Evolutionary conservation across 2,329 filamentous ascomycete species (phyloP), one percentile per base, ranked within the genome.

Genomic region (Grosmannia clavigera): DNA sequence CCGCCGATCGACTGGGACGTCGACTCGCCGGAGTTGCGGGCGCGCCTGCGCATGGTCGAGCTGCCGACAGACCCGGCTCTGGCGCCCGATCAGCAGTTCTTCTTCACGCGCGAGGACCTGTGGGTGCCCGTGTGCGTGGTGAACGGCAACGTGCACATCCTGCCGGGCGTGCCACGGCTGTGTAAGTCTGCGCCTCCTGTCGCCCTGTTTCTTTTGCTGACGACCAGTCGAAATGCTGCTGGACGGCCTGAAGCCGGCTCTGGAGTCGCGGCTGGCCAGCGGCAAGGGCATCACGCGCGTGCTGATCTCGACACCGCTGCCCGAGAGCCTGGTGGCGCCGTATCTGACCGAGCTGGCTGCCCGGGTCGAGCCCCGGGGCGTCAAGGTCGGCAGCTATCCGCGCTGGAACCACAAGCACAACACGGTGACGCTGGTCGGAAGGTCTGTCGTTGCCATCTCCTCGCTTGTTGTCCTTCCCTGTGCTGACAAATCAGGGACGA

Each of bases 371-470:
- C 76, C 83, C 0, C 84, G 81, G 68, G 91, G 90, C 3, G 81
- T 97, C 68, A 97, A 97, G 75, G 90, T 97, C 19, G 94, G 94
- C 55, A 95, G 90, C 72, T 97, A 99, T 73, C 94, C 94, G 43
- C 79, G 90, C 60, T 96, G 92, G 91, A 90, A 88, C 5, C 92
- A 90, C 78, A 83, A 84, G 68, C 80, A 80, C 64, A 97, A 97
- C 72, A 94, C 91, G 0, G 90, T 97, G 55, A 96, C 92, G 12
- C 76, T 99, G 58, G 92, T 96, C 25, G 83, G 83, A 65, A 76
- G 74, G 78, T 81, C 16, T 29, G 35, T 19, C 10, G 43, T 12
- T 22, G 43, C 11, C 22, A 9, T 10, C n/a, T 38, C 1, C 31
- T 33, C 25, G 3, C n/a, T n/a, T 51, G 14, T 19, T 3, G 35